Base-by-base conservation (phyloP, 768 basidiomycete genomes). In the Dacryopinax spathularia region DNA sequence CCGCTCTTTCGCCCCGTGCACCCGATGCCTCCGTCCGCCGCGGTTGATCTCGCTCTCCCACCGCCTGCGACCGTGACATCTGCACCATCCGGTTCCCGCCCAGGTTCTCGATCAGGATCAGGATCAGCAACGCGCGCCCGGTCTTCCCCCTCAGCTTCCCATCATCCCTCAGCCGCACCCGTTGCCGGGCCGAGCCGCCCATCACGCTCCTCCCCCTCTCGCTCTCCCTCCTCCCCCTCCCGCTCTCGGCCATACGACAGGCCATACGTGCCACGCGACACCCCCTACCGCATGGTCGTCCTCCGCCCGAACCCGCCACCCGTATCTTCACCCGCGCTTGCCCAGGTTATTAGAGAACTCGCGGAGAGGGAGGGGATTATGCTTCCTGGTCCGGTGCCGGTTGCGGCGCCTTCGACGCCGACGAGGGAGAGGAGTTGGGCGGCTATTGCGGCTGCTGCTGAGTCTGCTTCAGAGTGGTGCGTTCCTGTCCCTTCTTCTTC, bases 11-110 rank as follows among this genome's bases (percentile, higher is more conserved):
- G 43, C 43, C 13, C 25, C 15, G 48, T 22, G 48, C 48, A 9
- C 43, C 48, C 25, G 48, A 56, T 56, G 48, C 48, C 48, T 56
- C 48, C 48, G 48, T 20, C 48, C 48, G n/a, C n/a, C n/a, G 48
- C 18, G 48, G 5, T 56, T 13, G 48, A 56, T 56, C 13, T 27
- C 6, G 15, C 29, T 10, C 25, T 56, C 9, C 48, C 10, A n/a
- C 13, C 5, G 13, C n/a, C n/a, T n/a, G n/a, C n/a, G n/a, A n/a
- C n/a, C n/a, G n/a, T n/a, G n/a, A n/a, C n/a, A n/a, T n/a, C n/a
- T n/a, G n/a, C n/a, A n/a, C n/a, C n/a, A n/a, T n/a, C n/a, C n/a
- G n/a, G n/a, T n/a, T n/a, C n/a, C n/a, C n/a, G n/a, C n/a, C n/a
- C n/a, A n/a, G n/a, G n/a, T n/a, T n/a, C n/a, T n/a, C n/a, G n/a